phyloP scores from a whole-genome alignment of 2,329 filamentous ascomycete genomes.

The Drechslerella dactyloides region DNA sequence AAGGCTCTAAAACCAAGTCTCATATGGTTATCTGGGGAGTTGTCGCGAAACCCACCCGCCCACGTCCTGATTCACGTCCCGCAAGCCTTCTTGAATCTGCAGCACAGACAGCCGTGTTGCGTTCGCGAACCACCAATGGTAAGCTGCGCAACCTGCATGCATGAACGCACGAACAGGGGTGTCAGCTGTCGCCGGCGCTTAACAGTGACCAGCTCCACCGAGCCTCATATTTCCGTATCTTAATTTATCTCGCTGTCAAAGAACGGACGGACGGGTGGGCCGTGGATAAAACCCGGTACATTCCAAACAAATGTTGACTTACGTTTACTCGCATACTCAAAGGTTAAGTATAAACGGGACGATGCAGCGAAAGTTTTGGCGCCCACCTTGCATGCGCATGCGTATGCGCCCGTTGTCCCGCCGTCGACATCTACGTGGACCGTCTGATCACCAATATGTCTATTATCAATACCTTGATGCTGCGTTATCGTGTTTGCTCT shows the following conservation, averaged over 20 bases:
- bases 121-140: background rate
- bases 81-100: too few relatives aligned
- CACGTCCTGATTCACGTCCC: too few relatives aligned
- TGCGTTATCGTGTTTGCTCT: background rate
- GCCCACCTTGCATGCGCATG: background rate
- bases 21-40: too few relatives aligned
- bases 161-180: slow-evolving; percentile 1
- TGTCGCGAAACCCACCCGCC: too few relatives aligned
- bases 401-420: background rate
- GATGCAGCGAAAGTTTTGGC: background rate
- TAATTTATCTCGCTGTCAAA: background rate
- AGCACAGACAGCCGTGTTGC: background rate
- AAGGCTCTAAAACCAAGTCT: too few relatives aligned
- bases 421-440: slow-evolving; percentile 5
- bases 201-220: background rate
- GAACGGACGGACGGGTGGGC: background rate
- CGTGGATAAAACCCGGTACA: background rate
- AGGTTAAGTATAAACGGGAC: background rate
- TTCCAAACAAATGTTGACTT: background rate
- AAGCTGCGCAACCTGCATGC: background rate
- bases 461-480: background rate
- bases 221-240: background rate
- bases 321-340: too few relatives aligned
- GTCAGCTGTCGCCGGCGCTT: slow-evolving; percentile 1
- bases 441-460: background rate